Evolutionary conservation across 2,329 filamentous ascomycete species (phyloP).

Genomic region (Microdochium trichocladiopsis): DNA sequence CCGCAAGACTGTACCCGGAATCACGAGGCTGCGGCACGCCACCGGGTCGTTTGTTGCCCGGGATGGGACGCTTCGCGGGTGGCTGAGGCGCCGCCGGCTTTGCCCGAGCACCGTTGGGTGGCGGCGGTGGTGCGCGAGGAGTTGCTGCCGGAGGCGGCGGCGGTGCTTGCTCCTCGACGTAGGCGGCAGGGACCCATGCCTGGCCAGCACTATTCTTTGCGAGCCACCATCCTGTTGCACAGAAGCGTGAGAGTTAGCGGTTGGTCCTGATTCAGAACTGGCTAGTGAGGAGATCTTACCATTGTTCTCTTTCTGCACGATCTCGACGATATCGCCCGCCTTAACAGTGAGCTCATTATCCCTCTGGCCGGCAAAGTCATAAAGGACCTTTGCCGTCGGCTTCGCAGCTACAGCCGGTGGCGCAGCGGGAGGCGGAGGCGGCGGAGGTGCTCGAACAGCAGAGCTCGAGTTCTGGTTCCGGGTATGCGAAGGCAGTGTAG

Average conservation of each 20-base stretch:
- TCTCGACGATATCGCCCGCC: constrained; percentile 75
- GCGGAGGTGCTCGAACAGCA: constrained; percentile 51
- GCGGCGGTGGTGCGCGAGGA: constrained; percentile 58
- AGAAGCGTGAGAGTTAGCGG: background rate
- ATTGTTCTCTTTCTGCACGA: constrained; percentile 92
- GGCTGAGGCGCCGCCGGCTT: constrained; percentile 72
- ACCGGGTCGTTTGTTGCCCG: constrained; percentile 57
- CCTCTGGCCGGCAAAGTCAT: constrained; percentile 81
- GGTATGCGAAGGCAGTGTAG: constrained; percentile 40
- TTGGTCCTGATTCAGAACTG: background rate
- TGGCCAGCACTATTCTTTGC: constrained; percentile 68
- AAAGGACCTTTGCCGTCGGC: constrained; percentile 81
- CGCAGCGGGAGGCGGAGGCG: constrained; percentile 59
- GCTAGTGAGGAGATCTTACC: constrained; percentile 49
- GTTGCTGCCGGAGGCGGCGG: constrained; percentile 54
- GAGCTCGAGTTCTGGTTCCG: constrained; percentile 47
- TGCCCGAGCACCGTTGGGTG: constrained; percentile 44
- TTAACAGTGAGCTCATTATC: constrained; percentile 78
- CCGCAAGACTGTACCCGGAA: constrained; percentile 56
- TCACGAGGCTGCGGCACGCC: constrained; percentile 65
- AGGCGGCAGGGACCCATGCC: constrained; percentile 91
- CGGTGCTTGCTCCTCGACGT: constrained; percentile 75
- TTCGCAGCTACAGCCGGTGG: constrained; percentile 59
- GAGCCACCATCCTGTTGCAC: constrained; percentile 80
- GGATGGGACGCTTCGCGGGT: constrained; percentile 72